These are phyloP conservation scores for Angomonas deanei DNA, from an alignment of 208 protist species.

Conservation along the genomic window DNA sequence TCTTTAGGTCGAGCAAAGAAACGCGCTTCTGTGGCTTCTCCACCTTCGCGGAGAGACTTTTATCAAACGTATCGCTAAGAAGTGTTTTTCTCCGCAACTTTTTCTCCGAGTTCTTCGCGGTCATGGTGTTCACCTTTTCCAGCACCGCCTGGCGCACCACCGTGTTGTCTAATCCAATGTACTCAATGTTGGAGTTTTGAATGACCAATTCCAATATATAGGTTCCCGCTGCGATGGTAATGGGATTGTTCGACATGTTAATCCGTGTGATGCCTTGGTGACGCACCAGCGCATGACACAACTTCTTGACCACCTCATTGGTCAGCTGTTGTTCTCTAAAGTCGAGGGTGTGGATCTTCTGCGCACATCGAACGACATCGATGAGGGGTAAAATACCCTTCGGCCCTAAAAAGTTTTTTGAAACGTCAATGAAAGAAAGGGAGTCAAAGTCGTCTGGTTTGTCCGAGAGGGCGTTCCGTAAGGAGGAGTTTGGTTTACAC, in stretches of 20 bases:
- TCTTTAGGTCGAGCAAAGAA: slow-evolving; percentile 29
- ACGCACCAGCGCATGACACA: slow-evolving; percentile 42
- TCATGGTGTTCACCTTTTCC: slow-evolving; percentile 42
- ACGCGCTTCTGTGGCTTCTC: slow-evolving; percentile 13
- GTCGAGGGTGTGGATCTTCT: slow-evolving; percentile 45
- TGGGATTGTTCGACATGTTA: slow-evolving; percentile 78
- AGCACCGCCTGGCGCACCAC: slow-evolving; percentile 42
- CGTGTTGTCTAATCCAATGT: slow-evolving; percentile 62
- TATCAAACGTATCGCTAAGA: neutral
- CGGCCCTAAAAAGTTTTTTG: slow-evolving; percentile 80
- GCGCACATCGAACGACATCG: slow-evolving; percentile 63
- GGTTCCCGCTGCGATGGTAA: slow-evolving; percentile 59
- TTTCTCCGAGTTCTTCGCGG: slow-evolving; percentile 36
- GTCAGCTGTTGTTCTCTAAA: slow-evolving; percentile 47
- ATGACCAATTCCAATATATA: slow-evolving; percentile 65
- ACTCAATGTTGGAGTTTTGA: slow-evolving; percentile 50
- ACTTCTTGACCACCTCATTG: slow-evolving; percentile 43
- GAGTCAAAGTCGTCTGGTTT: slow-evolving; percentile 58
- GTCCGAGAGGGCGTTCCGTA: slow-evolving; percentile 41
- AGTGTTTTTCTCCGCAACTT: neutral
- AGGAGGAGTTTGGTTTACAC: slow-evolving; percentile 56
- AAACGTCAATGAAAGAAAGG: slow-evolving; percentile 61
- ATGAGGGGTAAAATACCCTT: slow-evolving; percentile 72
- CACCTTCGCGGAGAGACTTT: neutral
- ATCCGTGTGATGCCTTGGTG: slow-evolving; percentile 63